Evolutionary conservation across 805 yeast genomes (phyloP).

Genomic region (Kazachstania psychrophila): DNA sequence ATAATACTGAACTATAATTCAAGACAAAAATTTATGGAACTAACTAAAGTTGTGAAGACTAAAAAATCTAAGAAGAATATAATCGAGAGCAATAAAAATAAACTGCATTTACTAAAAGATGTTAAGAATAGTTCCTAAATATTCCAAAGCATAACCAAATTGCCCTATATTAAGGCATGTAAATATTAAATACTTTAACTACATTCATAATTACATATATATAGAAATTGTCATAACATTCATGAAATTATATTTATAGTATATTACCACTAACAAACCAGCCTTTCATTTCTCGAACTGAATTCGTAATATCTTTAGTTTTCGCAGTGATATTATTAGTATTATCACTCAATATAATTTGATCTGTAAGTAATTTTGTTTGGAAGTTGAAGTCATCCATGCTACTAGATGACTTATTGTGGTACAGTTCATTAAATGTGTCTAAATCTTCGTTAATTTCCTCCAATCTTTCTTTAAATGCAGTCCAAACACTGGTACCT

Average conservation of each 20-base stretch:
- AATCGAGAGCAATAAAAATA: not conserved
- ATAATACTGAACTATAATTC: not conserved
- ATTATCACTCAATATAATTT: conserved; percentile 12
- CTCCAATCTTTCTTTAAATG: conserved; percentile 22
- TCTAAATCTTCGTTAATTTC: conserved; percentile 26
- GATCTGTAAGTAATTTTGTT: conserved; percentile 19
- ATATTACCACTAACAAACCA: conserved; percentile 34
- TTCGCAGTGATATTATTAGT: conserved; percentile 1
- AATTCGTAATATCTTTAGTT: conserved; percentile 18
- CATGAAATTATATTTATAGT: not conserved
- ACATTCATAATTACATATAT: not conserved
- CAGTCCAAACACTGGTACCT: conserved; percentile 8
- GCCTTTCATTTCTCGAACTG: conserved; percentile 34
- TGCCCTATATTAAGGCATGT: not conserved
- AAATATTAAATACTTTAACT: conserved; percentile 2
- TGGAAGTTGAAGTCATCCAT: conserved; percentile 26
- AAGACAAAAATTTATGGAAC: conserved; percentile 1
- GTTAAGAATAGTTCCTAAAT: not conserved
- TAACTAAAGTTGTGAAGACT: not conserved
- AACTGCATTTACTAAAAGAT: conserved; percentile 1
- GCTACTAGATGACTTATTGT: conserved; percentile 8
- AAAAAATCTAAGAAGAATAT: not conserved
- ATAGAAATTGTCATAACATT: not conserved
- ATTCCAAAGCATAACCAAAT: not conserved
- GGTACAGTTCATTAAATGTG: conserved; percentile 18